phyloP scores from a whole-genome alignment of 73 alveolate species.

The Effrenium voratum region DNA sequence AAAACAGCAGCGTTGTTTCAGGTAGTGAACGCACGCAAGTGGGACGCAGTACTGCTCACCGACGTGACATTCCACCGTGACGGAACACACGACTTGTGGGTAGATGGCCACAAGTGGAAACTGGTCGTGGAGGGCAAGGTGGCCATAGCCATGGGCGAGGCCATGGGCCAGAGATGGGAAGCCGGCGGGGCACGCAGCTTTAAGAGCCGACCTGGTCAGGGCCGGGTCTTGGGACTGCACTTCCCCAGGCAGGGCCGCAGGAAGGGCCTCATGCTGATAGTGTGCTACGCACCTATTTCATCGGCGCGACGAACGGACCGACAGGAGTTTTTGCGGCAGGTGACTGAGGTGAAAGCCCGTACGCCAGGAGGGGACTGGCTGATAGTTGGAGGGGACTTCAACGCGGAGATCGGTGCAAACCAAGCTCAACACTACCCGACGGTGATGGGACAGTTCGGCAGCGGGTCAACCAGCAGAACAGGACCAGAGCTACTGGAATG shows the following conservation, averaged over 20 bases:
- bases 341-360: not conserved
- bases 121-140: not conserved
- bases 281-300: not conserved
- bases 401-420: not conserved
- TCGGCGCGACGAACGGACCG: not conserved
- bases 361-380: not conserved
- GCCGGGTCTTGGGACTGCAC: not conserved
- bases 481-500: not conserved
- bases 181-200: not conserved
- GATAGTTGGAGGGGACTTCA: constrained; percentile 36
- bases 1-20: not conserved
- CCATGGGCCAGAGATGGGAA: not conserved
- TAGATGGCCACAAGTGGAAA: not conserved
- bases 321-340: not conserved
- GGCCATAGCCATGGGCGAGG: not conserved
- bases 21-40: not conserved
- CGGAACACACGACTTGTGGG: not conserved
- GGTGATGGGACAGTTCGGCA: not conserved
- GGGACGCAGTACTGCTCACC: not conserved
- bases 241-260: not conserved
- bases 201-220: not conserved
- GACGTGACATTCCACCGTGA: not conserved
- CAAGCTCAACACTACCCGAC: not conserved
- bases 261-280: not conserved
- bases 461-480: not conserved